Evolutionary conservation across 2,329 filamentous ascomycete species (phyloP).

Genomic region (Orbilia ellipsospora): DNA sequence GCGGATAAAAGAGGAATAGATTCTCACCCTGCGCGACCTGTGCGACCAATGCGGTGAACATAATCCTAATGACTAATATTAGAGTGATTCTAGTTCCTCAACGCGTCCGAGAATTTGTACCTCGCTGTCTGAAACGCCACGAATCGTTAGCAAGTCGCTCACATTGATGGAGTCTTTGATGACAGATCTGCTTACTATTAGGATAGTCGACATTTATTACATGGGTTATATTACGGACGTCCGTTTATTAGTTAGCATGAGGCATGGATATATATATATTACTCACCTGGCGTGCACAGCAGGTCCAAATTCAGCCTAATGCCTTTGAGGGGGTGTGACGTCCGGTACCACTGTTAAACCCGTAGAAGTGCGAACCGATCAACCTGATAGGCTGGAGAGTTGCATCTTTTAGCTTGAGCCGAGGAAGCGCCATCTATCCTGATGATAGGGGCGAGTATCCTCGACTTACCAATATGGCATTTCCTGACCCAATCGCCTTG

Average conservation of each 20-base stretch:
- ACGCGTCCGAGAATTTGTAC: conserved; percentile 17
- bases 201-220: conserved; percentile 99
- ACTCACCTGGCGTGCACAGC: conserved; percentile 56
- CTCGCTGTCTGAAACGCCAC: conserved; percentile 37
- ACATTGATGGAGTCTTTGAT: not conserved
- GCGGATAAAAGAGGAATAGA: no score
- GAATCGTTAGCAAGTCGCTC: conserved; percentile 14
- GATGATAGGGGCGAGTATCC: conserved; percentile 52
- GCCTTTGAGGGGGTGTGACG: conserved; percentile 30
- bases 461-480: conserved; percentile 54
- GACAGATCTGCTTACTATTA: conserved; percentile 70
- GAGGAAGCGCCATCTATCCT: conserved; percentile 55
- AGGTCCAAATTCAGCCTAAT: conserved; percentile 53
- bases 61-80: conserved; percentile 97
- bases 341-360: conserved; percentile 53
- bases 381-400: conserved; percentile 51
- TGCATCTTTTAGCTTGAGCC: conserved; percentile 54
- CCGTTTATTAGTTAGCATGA: conserved; percentile 86
- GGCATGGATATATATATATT: conserved; percentile 27
- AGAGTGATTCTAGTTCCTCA: conserved; percentile 62
- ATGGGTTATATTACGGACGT: conserved; percentile 99
- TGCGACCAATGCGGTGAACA: conserved; percentile 92
- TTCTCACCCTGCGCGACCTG: conserved; percentile 80
- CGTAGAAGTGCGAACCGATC: conserved; percentile 46
- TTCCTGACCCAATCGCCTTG: conserved; percentile 48